These are phyloP conservation scores for Phaffia australis DNA, from an alignment of 768 basidiomycete species.

Conservation along the genomic window DNA sequence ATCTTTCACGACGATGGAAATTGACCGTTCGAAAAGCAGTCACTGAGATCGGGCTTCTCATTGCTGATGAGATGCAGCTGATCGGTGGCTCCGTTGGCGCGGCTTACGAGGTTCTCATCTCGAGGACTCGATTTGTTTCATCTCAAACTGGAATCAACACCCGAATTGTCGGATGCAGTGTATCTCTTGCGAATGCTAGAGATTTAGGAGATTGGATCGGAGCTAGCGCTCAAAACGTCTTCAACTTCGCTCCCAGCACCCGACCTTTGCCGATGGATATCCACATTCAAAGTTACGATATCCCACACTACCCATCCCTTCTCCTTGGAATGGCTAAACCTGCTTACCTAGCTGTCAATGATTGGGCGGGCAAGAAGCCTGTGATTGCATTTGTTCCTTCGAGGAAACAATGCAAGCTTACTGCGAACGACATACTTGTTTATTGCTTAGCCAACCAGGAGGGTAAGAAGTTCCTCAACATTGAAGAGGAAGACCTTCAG, in stretches of 20 bases:
- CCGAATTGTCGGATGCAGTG: slow-evolving; percentile 85
- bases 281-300: slow-evolving; percentile 86
- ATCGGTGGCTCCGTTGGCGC: slow-evolving; percentile 91
- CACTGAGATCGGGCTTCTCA: slow-evolving; percentile 79
- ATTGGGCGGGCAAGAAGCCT: slow-evolving; percentile 73
- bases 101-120: slow-evolving; percentile 91
- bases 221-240: slow-evolving; percentile 80
- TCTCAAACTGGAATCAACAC: slow-evolving; percentile 83
- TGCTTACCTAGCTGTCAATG: slow-evolving; percentile 80
- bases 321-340: slow-evolving; percentile 99
- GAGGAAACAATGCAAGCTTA: slow-evolving; percentile 82
- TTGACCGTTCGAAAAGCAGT: slow-evolving; percentile 75
- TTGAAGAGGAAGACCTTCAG: slow-evolving; percentile 67
- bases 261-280: slow-evolving; percentile 97
- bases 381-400: slow-evolving; percentile 89
- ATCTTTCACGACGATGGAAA: slow-evolving; percentile 86
- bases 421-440: slow-evolving; percentile 77
- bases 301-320: slow-evolving; percentile 94
- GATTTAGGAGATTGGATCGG: slow-evolving; percentile 98
- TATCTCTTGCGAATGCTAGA: slow-evolving; percentile 87
- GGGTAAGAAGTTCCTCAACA: slow-evolving; percentile 75
- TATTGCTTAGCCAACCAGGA: slow-evolving; percentile 83
- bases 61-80: slow-evolving; percentile 90
- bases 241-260: slow-evolving; percentile 89
- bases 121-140: slow-evolving; percentile 90